phyloP scores from a whole-genome alignment of 495 filamentous ascomycete genomes.

The Penicillium arizonense region DNA sequence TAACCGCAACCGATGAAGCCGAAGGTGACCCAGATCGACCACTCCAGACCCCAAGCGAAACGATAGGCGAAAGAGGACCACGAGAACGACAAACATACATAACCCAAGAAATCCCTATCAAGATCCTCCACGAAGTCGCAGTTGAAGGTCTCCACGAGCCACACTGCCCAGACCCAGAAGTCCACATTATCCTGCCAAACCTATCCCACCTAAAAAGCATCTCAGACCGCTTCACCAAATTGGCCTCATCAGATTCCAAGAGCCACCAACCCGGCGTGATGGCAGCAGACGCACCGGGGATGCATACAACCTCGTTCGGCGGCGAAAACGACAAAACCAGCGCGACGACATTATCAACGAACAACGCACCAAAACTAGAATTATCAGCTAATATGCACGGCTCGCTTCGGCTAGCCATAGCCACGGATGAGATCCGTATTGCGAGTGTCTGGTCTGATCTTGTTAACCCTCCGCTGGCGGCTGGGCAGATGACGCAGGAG shows the following conservation, averaged over 20 bases:
- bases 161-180: constrained; percentile 84
- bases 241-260: constrained; percentile 48
- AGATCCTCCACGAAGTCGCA: constrained; percentile 73
- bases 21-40: constrained; percentile 15
- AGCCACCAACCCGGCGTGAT: constrained; percentile 10
- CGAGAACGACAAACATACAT: constrained; percentile 79
- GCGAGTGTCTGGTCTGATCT: constrained; percentile 78
- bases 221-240: constrained; percentile 88
- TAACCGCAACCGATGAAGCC: constrained; percentile 38
- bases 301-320: neutral
- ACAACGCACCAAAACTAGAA: constrained; percentile 63
- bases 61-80: constrained; percentile 42
- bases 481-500: constrained; percentile 61
- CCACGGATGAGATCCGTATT: constrained; percentile 78
- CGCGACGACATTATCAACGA: constrained; percentile 20
- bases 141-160: constrained; percentile 90
- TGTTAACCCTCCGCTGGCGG: constrained; percentile 80
- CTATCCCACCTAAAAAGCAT: constrained; percentile 84
- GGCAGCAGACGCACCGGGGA: constrained; percentile 12
- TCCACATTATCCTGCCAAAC: constrained; percentile 85
- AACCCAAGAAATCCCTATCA: constrained; percentile 95
- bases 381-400: constrained; percentile 90
- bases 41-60: constrained; percentile 28
- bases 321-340: constrained; percentile 1
- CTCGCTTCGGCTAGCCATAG: constrained; percentile 69